Base-by-base conservation (phyloP, 805 yeast species). In the Wickerhamomyces silvicola region DNA sequence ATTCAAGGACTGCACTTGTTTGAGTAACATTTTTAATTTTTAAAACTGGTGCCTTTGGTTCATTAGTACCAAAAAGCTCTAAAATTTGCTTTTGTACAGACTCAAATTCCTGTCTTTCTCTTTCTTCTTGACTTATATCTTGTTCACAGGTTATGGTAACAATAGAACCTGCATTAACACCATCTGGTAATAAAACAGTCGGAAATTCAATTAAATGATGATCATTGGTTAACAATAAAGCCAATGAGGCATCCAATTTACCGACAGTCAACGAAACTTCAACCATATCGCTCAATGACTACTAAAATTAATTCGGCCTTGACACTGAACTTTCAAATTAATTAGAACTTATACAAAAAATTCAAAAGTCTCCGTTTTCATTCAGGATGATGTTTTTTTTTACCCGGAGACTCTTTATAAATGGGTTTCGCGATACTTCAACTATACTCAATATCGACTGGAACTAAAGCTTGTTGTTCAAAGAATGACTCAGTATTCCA, bases 161-260 rank as follows among this genome's bases (percentile, higher is more conserved):
- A 32, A 92, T 81, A 10, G 95, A 83, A 3, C 98, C 98, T 1
- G 97, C 94, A 43, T 74, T 71, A 22, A 88, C 92, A 24, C 90
- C 88, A 45, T 80, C 82, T 7, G 98, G 98, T 28, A 92, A 64
- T 33, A 92, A 65, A 36, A 90, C 77, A 4, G 97, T 86, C n/a
- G 98, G 98, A 50, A 90, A 92, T 52, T 92, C 98, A 43, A 92
- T 88, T 39, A 90, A 68, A 54, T 88, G 95, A 57, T 90, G 97
- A 56, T 90, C 92, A 35, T 81, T 74, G 13, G 98, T 90, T 23
- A 94, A 72, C 27, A 92, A 67, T 28, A 92, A 67, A 19, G 97
- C 97, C 56, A 92, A 66, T 2, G 97, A 87, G 10, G 97, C 95
- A 55, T 92, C 98, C 27, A 90, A 68, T 62, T 88, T 88, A 30